phyloP scores from a whole-genome alignment of 2,329 filamentous ascomycete genomes.

The Diaporthe capsici region DNA sequence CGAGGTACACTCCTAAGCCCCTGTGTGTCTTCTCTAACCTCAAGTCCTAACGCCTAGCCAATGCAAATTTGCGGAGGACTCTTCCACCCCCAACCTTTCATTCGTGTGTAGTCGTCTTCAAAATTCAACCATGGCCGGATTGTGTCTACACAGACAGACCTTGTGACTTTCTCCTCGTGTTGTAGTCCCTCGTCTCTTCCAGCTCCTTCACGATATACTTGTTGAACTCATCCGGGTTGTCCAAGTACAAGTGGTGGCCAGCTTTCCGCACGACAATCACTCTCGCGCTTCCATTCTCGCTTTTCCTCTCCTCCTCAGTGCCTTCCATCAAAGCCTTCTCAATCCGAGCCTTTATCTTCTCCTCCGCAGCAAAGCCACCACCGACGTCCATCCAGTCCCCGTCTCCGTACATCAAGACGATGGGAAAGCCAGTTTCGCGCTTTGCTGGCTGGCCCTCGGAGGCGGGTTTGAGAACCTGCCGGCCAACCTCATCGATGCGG shows the following conservation, averaged over 20 bases:
- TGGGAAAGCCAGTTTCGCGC: conserved; percentile 78
- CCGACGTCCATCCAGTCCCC: conserved; percentile 99
- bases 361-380: conserved; percentile 84
- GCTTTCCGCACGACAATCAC: conserved; percentile 80
- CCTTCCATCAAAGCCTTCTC: conserved; percentile 71
- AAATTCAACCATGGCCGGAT: background rate
- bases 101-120: background rate
- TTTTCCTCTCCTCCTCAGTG: conserved; percentile 75
- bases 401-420: conserved; percentile 97
- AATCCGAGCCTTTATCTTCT: conserved; percentile 81
- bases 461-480: conserved; percentile 69
- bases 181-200: conserved; percentile 59
- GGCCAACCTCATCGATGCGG: conserved; percentile 86
- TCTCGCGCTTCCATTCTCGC: conserved; percentile 85
- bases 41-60: conserved; percentile 33
- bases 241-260: conserved; percentile 72
- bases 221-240: conserved; percentile 73
- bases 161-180: conserved; percentile 41
- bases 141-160: conserved; percentile 24
- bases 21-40: background rate
- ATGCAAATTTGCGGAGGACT: conserved; percentile 24
- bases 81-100: background rate
- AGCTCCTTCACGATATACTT: conserved; percentile 66
- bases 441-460: conserved; percentile 50
- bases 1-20: background rate